Conservation (phyloP, 345 rosid genomes). For the Melaleuca alternifolia region DNA sequence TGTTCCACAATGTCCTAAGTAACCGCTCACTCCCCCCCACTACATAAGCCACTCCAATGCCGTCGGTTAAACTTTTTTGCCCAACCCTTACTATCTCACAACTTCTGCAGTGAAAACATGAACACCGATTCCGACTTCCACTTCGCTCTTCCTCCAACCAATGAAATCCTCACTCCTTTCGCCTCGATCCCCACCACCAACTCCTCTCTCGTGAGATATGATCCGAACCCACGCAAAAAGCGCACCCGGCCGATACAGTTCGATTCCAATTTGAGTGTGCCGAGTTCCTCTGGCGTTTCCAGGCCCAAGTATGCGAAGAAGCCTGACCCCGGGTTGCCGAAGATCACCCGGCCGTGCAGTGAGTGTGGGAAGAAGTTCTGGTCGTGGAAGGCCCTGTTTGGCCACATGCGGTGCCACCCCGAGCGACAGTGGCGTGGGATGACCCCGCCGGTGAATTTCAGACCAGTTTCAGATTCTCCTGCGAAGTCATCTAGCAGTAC, state of each 20-base stretch:
- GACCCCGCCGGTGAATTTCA: conserved; percentile 42
- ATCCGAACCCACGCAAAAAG: neutral
- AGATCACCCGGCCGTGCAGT: conserved; percentile 68
- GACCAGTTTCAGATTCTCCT: neutral
- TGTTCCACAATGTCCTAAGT: conserved; percentile 4
- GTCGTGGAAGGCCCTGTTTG: conserved; percentile 89
- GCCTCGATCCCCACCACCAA: neutral
- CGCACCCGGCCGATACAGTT: neutral
- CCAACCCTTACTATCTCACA: neutral
- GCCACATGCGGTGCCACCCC: conserved; percentile 96
- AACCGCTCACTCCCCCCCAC: conserved; percentile 17
- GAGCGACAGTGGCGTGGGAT: conserved; percentile 82
- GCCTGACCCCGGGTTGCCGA: conserved; percentile 67
- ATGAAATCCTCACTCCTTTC: neutral
- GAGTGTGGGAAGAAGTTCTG: conserved; percentile 91
- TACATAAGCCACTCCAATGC: conserved; percentile 22
- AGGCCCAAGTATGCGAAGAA: conserved; percentile 24
- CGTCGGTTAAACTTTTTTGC: neutral
- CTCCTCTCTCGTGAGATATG: neutral
- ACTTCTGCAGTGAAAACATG: neutral
- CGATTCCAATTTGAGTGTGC: neutral
- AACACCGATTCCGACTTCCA: neutral
- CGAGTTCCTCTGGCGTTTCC: neutral
- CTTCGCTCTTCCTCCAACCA: neutral
- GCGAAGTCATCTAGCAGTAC: neutral